These are phyloP conservation scores for Ophiosphaerella herpotricha DNA, from an alignment of 2,329 filamentous ascomycete genomes.

Conservation along the genomic window DNA sequence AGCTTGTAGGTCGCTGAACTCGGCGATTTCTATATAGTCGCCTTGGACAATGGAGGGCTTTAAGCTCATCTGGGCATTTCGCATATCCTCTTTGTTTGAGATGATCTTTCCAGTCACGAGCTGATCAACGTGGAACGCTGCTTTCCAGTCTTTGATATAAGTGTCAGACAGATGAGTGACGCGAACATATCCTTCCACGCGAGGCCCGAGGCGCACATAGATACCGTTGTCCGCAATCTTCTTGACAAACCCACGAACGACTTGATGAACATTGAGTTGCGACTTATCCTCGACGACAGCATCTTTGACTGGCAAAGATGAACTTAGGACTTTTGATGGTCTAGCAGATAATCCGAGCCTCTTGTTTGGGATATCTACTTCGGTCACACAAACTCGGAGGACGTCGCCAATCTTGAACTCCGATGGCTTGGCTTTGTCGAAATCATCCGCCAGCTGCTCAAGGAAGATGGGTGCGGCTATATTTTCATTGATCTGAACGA, in stretches of 20 bases:
- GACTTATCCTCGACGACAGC: slow-evolving; percentile 72
- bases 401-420: slow-evolving; percentile 83
- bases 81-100: slow-evolving; percentile 67
- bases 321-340: slow-evolving; percentile 87
- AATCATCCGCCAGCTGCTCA: slow-evolving; percentile 86
- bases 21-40: slow-evolving; percentile 74
- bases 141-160: slow-evolving; percentile 95
- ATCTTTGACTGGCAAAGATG: slow-evolving; percentile 78
- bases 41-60: slow-evolving; percentile 84
- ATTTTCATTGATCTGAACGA: slow-evolving; percentile 81
- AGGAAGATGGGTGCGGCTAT: slow-evolving; percentile 81
- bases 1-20: slow-evolving; percentile 74
- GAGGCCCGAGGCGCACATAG: slow-evolving; percentile 81
- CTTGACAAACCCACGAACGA: slow-evolving; percentile 90
- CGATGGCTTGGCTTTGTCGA: slow-evolving; percentile 74
- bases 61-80: slow-evolving; percentile 82
- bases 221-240: slow-evolving; percentile 87
- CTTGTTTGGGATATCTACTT: slow-evolving; percentile 83
- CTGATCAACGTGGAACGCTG: slow-evolving; percentile 83
- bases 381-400: slow-evolving; percentile 81
- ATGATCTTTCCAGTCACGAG: slow-evolving; percentile 86
- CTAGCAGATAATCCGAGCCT: slow-evolving; percentile 79
- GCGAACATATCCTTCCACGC: slow-evolving; percentile 80
- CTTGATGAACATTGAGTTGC: slow-evolving; percentile 76
- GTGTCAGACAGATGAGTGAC: slow-evolving; percentile 88